Evolutionary conservation across 768 basidiomycete genomes (phyloP).

Genomic region (Lentinula lateritia): DNA sequence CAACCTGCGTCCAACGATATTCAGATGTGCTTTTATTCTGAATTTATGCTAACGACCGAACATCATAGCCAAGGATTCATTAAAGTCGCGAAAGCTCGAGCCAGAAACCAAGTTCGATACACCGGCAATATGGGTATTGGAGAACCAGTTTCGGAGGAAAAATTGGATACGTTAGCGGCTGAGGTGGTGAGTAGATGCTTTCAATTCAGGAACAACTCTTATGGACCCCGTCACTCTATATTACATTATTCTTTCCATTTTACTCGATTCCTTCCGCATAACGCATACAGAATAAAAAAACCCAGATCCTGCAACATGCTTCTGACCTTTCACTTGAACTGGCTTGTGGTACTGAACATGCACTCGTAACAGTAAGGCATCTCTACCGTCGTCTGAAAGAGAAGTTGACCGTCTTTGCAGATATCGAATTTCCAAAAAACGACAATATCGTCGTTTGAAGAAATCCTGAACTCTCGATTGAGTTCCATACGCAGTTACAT

Average conservation of each 20-base stretch:
- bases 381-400: no score
- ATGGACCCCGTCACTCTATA: no score
- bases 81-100: background rate
- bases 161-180: background rate
- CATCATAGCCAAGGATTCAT: background rate
- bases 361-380: background rate
- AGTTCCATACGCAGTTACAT: background rate
- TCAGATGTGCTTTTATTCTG: no score
- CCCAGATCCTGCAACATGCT: background rate
- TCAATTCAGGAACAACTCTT: no score
- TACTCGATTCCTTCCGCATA: background rate
- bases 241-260: no score
- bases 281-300: background rate
- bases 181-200: background rate
- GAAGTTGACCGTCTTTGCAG: background rate
- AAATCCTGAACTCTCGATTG: background rate
- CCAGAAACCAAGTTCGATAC: background rate
- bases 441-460: background rate
- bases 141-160: background rate
- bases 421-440: background rate
- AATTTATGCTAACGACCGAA: no score
- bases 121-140: background rate
- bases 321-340: background rate
- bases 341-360: background rate
- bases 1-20: no score